These are phyloP conservation scores for Apiotrichum montevideense DNA, from an alignment of 1,284 basidiomycete genomes.

Conservation along the genomic window DNA sequence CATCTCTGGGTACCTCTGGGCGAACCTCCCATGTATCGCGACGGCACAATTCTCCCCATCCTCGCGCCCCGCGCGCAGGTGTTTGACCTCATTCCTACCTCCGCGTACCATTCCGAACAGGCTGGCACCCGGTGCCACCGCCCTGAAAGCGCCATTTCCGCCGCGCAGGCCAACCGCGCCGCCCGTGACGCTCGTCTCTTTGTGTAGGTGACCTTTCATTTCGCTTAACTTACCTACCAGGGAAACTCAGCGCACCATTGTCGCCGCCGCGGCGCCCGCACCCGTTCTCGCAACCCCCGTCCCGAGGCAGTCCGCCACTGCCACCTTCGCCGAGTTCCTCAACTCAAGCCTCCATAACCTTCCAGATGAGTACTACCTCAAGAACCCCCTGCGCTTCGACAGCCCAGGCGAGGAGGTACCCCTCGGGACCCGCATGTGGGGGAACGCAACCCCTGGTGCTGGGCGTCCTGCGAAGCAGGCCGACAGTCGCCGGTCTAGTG, in stretches of 20 bases:
- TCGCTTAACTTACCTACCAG: neutral
- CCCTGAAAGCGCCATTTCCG: slow-evolving; percentile 4
- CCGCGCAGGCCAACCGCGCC: slow-evolving; percentile 2
- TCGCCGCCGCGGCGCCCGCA: neutral
- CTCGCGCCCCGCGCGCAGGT: slow-evolving; percentile 1
- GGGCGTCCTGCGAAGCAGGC: neutral
- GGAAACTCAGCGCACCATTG: neutral
- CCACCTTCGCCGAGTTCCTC: neutral
- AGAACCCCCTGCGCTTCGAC: slow-evolving; percentile 3
- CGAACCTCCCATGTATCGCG: neutral
- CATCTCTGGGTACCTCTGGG: slow-evolving; percentile 1
- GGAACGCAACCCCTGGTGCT: slow-evolving; percentile 1
- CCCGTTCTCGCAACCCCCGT: neutral
- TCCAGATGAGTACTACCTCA: neutral
- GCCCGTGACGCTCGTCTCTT: slow-evolving; percentile 5
- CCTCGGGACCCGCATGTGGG: neutral
- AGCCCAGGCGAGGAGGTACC: neutral
- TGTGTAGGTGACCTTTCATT: neutral
- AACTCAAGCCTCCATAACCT: neutral
- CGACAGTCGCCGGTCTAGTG: no score
- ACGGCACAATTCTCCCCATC: neutral
- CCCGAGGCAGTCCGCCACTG: neutral
- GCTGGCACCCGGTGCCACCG: slow-evolving; percentile 5
- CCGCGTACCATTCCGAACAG: slow-evolving; percentile 2
- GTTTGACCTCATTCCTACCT: slow-evolving; percentile 8